Evolutionary conservation across 306 rosid genomes (phyloP).

Genomic region (Glycine soja): DNA sequence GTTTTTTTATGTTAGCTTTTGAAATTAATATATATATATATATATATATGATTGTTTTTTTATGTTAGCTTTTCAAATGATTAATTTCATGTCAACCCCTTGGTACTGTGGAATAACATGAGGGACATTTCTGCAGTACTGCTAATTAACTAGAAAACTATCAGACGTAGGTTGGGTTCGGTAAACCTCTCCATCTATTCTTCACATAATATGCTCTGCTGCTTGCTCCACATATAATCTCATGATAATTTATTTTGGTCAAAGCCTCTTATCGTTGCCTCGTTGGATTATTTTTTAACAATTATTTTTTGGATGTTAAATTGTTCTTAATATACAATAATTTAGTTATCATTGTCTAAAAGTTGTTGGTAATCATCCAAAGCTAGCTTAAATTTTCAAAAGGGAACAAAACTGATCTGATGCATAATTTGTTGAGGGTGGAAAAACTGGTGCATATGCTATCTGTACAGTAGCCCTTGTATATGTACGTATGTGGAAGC

Average conservation of each 20-base stretch:
- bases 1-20: not conserved
- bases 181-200: conserved; percentile 51
- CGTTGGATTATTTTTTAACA: not conserved
- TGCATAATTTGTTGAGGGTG: not conserved
- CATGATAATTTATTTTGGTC: conserved; percentile 9
- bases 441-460: not conserved
- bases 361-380: conserved; percentile 1
- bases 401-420: not conserved
- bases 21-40: not conserved
- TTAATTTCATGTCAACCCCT: not conserved
- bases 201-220: conserved; percentile 39
- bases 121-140: not conserved
- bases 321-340: not conserved
- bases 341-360: conserved; percentile 18
- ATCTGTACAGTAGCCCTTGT: not conserved
- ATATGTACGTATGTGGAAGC: no score
- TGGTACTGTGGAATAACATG: not conserved
- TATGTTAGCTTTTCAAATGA: not conserved
- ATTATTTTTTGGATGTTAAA: not conserved
- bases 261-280: not conserved
- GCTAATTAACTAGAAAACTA: not conserved
- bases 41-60: not conserved
- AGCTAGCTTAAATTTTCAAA: not conserved
- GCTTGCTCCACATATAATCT: conserved; percentile 37
- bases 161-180: conserved; percentile 44